Conservation (phyloP, 352 stramenopile genomes). For the Aphanomyces astaci region DNA sequence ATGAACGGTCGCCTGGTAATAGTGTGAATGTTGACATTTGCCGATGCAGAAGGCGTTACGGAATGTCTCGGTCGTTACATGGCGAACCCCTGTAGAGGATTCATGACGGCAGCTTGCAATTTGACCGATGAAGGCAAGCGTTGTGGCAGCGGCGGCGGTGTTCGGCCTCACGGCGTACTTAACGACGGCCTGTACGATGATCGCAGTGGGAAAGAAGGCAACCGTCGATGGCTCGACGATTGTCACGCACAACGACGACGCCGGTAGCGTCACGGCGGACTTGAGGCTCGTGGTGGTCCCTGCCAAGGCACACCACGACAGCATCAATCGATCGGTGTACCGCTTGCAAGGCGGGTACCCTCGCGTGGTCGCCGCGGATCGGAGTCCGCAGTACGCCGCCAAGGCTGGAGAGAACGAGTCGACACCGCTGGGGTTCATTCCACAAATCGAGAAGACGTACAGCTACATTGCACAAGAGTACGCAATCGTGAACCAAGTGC, state of each 20-base stretch:
- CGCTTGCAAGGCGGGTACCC: slow-evolving; percentile 17
- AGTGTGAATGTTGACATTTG: background rate
- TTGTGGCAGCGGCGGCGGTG: background rate
- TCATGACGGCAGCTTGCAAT: background rate
- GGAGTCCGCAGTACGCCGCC: background rate
- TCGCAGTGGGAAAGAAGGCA: slow-evolving; percentile 16
- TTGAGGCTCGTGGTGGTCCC: slow-evolving; percentile 16
- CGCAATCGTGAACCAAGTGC: slow-evolving; percentile 61
- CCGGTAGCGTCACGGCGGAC: slow-evolving; percentile 18
- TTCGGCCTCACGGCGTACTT: background rate
- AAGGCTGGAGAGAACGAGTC: slow-evolving; percentile 4
- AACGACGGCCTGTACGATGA: slow-evolving; percentile 17
- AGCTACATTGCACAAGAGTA: slow-evolving; percentile 66
- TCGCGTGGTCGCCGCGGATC: background rate
- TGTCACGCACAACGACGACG: slow-evolving; percentile 24
- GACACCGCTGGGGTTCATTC: slow-evolving; percentile 33
- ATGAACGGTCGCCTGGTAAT: too few relatives aligned
- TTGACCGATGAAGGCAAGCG: background rate
- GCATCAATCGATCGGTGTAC: slow-evolving; percentile 1
- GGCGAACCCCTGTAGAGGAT: background rate
- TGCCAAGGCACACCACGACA: background rate
- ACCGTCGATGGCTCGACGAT: slow-evolving; percentile 25
- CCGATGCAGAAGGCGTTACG: too few relatives aligned
- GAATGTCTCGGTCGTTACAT: too few relatives aligned
- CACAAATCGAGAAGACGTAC: slow-evolving; percentile 52